Evolutionary conservation across 225 moss, liverwort and hornwort genomes (phyloP).

Genomic region (Polytrichum commune): DNA sequence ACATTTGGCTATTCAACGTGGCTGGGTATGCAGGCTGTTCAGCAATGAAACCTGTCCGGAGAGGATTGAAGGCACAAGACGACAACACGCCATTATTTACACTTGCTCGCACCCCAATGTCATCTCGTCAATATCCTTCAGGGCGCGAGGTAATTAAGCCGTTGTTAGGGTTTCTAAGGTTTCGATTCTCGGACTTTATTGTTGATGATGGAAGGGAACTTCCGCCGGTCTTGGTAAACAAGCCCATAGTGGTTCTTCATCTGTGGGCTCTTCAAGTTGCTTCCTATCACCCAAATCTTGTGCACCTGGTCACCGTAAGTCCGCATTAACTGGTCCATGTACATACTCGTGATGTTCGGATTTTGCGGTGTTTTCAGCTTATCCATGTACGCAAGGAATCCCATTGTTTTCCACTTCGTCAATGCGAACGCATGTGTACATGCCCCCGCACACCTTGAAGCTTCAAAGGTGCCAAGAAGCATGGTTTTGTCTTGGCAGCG

Average conservation of each 20-base stretch:
- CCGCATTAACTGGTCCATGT: slow-evolving; percentile 47
- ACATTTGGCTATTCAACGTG: too few species aligned
- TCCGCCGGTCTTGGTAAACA: slow-evolving; percentile 46
- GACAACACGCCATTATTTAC: too few species aligned
- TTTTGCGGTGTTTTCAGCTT: slow-evolving; percentile 13
- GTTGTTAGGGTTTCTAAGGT: background rate
- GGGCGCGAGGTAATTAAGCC: too few species aligned
- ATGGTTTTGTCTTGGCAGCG: slow-evolving; percentile 25
- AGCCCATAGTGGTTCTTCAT: slow-evolving; percentile 34
- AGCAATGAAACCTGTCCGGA: too few species aligned
- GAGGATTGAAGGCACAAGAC: too few species aligned
- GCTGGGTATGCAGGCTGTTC: too few species aligned
- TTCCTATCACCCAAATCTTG: slow-evolving; percentile 50
- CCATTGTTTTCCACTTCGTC: slow-evolving; percentile 43
- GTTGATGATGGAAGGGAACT: slow-evolving; percentile 45
- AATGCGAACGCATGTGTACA: slow-evolving; percentile 60
- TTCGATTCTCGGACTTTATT: slow-evolving; percentile 2
- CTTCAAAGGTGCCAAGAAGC: slow-evolving; percentile 22
- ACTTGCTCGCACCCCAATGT: too few species aligned
- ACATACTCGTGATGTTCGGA: slow-evolving; percentile 14
- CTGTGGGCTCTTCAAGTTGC: slow-evolving; percentile 47
- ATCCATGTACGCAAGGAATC: slow-evolving; percentile 28
- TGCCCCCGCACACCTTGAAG: slow-evolving; percentile 44
- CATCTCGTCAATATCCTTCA: too few species aligned
- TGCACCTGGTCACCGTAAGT: slow-evolving; percentile 42